Evolutionary conservation across 129 eudicot genomes (phyloP).

Genomic region (Rutidosis leptorrhynchoides): DNA sequence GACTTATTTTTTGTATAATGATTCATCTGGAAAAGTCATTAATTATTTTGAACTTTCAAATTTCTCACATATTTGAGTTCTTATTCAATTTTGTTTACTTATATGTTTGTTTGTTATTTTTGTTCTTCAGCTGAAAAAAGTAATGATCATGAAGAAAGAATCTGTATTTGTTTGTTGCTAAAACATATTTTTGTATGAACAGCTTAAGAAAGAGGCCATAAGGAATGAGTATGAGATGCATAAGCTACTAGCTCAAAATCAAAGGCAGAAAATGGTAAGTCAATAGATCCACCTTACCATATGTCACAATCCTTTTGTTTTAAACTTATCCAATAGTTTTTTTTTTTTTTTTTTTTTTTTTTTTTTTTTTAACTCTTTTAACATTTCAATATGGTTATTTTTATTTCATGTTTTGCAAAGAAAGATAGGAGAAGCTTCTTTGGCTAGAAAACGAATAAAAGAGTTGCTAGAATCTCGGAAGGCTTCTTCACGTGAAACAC

Average conservation of each 20-base stretch:
- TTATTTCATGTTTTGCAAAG: slow-evolving; percentile 72
- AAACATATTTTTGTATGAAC: slow-evolving; percentile 23
- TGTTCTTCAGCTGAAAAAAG: neutral
- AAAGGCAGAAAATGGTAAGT: slow-evolving; percentile 90
- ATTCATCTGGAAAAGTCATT: neutral
- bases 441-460: slow-evolving; percentile 88
- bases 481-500: slow-evolving; percentile 63
- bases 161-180: neutral
- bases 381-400: neutral
- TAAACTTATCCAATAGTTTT: neutral
- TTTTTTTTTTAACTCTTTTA: too few species aligned
- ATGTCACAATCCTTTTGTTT: neutral
- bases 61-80: neutral
- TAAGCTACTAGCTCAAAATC: slow-evolving; percentile 83
- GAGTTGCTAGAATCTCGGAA: slow-evolving; percentile 84
- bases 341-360: neutral
- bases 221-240: slow-evolving; percentile 99
- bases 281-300: neutral
- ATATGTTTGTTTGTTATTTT: neutral
- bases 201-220: slow-evolving; percentile 98
- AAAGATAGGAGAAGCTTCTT: slow-evolving; percentile 91
- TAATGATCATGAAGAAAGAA: neutral
- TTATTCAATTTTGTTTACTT: neutral
- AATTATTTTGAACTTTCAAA: too few species aligned
- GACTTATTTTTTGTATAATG: neutral